Conservation (phyloP, 352 stramenopile species). For the Globisporangium orthogonon region DNA sequence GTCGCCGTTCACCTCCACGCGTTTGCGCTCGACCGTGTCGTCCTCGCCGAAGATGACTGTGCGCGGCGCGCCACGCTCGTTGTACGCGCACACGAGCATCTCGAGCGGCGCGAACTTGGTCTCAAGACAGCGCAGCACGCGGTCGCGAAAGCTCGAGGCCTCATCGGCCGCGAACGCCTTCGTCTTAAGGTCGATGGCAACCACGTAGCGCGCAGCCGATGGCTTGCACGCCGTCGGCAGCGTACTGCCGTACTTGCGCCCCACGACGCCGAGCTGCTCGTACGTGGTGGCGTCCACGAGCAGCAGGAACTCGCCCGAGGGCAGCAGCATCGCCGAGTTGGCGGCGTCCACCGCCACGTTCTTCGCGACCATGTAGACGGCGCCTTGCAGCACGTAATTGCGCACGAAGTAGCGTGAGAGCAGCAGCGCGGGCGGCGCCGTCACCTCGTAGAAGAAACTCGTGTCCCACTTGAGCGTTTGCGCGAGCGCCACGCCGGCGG, state of each 20-base stretch:
- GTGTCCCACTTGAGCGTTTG: constrained; percentile 69
- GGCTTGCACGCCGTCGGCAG: constrained; percentile 13
- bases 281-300: constrained; percentile 62
- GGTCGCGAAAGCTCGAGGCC: constrained; percentile 17
- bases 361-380: constrained; percentile 73
- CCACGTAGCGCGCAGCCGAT: constrained; percentile 38
- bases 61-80: constrained; percentile 42
- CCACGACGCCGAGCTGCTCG: constrained; percentile 62
- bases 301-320: constrained; percentile 58
- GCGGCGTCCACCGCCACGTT: constrained; percentile 56
- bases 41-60: constrained; percentile 75
- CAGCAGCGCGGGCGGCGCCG: constrained; percentile 40
- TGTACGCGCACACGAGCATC: constrained; percentile 76
- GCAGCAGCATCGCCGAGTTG: constrained; percentile 62
- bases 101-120: constrained; percentile 46
- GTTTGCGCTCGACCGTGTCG: constrained; percentile 46
- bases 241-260: constrained; percentile 46
- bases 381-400: constrained; percentile 46
- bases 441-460: constrained; percentile 79
- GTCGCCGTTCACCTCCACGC: constrained; percentile 52
- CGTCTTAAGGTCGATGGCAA: constrained; percentile 54
- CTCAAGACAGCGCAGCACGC: constrained; percentile 36
- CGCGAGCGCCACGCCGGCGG: constrained; percentile 21
- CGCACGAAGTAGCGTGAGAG: constrained; percentile 49
- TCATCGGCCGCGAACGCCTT: constrained; percentile 23